Conservation (phyloP, 129 eudicot species). For the Chrysanthemum seticuspe region DNA sequence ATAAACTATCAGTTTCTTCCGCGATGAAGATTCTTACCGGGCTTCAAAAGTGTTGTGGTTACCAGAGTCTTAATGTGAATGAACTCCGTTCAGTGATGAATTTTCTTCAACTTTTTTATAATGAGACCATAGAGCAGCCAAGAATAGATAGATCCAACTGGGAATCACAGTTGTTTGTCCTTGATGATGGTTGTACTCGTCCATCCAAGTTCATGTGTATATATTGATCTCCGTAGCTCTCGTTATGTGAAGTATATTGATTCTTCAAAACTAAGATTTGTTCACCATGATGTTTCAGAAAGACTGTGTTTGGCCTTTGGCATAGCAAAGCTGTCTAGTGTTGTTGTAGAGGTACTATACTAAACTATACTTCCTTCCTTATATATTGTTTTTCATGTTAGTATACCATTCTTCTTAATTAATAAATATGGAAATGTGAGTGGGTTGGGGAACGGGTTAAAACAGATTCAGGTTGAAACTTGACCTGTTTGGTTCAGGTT, state of each 20-base stretch:
- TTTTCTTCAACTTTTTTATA: too few relatives aligned
- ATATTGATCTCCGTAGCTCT: conserved; percentile 13
- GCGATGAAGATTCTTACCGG: not conserved
- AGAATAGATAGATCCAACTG: not conserved
- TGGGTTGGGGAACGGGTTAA: too few relatives aligned
- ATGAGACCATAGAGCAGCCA: not conserved
- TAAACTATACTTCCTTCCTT: too few relatives aligned
- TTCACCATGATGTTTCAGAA: conserved; percentile 5
- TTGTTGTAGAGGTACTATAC: conserved; percentile 12
- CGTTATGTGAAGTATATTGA: conserved; percentile 7
- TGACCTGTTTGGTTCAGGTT: too few relatives aligned
- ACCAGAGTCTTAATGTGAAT: too few relatives aligned
- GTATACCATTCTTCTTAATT: too few relatives aligned
- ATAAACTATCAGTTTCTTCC: conserved; percentile 8
- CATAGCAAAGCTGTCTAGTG: conserved; percentile 13
- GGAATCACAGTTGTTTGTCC: conserved; percentile 10
- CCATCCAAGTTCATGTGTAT: conserved; percentile 5
- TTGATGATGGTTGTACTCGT: conserved; percentile 14
- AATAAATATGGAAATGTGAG: too few relatives aligned
- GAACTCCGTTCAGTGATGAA: too few relatives aligned
- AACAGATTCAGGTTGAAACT: too few relatives aligned
- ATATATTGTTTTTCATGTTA: too few relatives aligned
- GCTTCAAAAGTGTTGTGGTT: not conserved
- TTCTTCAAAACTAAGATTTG: conserved; percentile 8
- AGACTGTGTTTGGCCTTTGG: conserved; percentile 13